These are phyloP conservation scores for Entomophthora muscae DNA, from an alignment of 371 early-diverging fungal genomes.

Conservation along the genomic window DNA sequence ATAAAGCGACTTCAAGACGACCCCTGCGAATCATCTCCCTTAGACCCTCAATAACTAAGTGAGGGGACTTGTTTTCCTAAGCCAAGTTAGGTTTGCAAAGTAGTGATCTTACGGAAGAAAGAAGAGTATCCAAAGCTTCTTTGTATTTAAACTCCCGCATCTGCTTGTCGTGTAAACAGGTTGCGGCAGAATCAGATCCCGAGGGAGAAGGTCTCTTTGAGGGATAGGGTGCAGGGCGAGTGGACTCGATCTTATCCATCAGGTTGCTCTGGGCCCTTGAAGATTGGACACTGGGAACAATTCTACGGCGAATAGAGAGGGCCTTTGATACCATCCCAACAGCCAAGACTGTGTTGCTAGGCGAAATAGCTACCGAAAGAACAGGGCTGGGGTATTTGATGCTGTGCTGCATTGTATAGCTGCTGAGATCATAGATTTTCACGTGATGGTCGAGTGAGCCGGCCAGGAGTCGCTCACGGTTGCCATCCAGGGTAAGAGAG, in stretches of 20 bases:
- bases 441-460: slow-evolving; percentile 91
- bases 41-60: slow-evolving; percentile 22
- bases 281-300: not conserved
- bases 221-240: not conserved
- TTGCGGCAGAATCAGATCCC: too few relatives aligned
- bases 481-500: slow-evolving; percentile 59
- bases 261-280: not conserved
- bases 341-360: slow-evolving; percentile 70
- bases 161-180: slow-evolving; percentile 37
- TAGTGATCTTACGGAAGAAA: slow-evolving; percentile 10
- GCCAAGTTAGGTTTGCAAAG: too few relatives aligned
- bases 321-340: slow-evolving; percentile 88
- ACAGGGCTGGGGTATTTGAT: slow-evolving; percentile 85
- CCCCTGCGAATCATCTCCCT: slow-evolving; percentile 80
- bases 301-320: slow-evolving; percentile 57
- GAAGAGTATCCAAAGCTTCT: slow-evolving; percentile 69
- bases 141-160: slow-evolving; percentile 58
- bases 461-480: slow-evolving; percentile 54
- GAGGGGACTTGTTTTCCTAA: not conserved
- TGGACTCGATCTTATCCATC: not conserved
- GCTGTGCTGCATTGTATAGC: slow-evolving; percentile 70
- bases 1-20: slow-evolving; percentile 54
- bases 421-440: slow-evolving; percentile 72
- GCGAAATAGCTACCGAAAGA: slow-evolving; percentile 60
- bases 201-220: not conserved